phyloP scores from a whole-genome alignment of 305 asterid genomes.

The Solanum hybrid region DNA sequence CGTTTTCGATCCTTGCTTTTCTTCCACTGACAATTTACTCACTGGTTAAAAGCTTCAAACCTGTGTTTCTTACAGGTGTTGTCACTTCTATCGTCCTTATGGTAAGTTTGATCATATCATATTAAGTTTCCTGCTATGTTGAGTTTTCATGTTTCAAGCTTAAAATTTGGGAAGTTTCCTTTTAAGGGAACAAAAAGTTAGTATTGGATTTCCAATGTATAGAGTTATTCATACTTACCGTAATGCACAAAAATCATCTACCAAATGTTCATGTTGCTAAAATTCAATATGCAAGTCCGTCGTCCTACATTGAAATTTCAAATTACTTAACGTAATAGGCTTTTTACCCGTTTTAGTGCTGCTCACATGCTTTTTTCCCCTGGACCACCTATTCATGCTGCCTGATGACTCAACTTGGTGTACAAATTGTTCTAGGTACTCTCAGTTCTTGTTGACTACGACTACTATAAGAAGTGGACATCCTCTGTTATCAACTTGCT shows the following conservation, averaged over 20 bases:
- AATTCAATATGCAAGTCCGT: background rate
- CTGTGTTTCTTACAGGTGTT: conserved; percentile 54
- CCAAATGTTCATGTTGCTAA: background rate
- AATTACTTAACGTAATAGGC: background rate
- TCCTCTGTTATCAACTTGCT: conserved; percentile 81
- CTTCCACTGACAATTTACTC: conserved; percentile 80
- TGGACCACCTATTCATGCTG: background rate
- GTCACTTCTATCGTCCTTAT: conserved; percentile 47
- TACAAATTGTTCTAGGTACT: conserved; percentile 44
- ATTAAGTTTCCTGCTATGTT: background rate
- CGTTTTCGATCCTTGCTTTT: conserved; percentile 87
- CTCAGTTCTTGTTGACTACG: conserved; percentile 62
- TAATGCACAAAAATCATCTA: background rate
- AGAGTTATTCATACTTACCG: background rate
- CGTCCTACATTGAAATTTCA: background rate
- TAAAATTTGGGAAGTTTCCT: background rate
- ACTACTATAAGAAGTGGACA: conserved; percentile 79
- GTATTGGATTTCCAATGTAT: background rate
- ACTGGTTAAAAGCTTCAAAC: conserved; percentile 50
- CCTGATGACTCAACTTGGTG: conserved; percentile 10
- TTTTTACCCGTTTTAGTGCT: background rate
- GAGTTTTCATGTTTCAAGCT: background rate
- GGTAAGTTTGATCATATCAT: conserved; percentile 39
- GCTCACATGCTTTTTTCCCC: background rate
- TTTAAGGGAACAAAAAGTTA: background rate